A percentile compares a stretch with the other conserved stretches of the same genome.
Evolutionary conservation across 2,329 filamentous ascomycete genomes (phyloP).

Genomic region (Trichothecium sympodiale): DNA sequence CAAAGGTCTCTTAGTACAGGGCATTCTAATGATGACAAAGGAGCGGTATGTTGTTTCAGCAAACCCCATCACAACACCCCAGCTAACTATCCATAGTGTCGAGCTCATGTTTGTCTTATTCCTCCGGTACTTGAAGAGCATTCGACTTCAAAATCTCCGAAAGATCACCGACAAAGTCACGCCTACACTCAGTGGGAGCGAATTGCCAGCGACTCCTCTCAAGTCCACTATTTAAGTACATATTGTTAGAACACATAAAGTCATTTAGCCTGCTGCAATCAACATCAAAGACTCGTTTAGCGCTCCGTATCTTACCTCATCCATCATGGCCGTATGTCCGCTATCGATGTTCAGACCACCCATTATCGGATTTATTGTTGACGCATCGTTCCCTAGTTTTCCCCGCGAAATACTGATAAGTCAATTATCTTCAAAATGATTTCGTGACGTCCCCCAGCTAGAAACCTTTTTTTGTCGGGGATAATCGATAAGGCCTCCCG

Average conservation of each 20-base stretch:
- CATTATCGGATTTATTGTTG: too few species aligned
- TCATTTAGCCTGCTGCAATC: too few species aligned
- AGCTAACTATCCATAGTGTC: constrained; percentile 43
- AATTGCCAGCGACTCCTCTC: constrained; percentile 18
- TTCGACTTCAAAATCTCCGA: constrained; percentile 59
- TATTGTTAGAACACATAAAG: not conserved
- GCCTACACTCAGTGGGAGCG: constrained; percentile 39
- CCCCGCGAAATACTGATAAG: too few species aligned
- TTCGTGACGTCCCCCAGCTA: too few species aligned
- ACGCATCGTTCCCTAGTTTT: too few species aligned
- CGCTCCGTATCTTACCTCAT: too few species aligned
- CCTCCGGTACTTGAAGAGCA: constrained; percentile 65
- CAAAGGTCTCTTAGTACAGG: constrained; percentile 89
- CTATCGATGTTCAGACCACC: too few species aligned
- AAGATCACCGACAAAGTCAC: constrained; percentile 55
- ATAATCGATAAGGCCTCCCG: too few species aligned
- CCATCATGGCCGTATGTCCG: too few species aligned
- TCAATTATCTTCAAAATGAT: too few species aligned
- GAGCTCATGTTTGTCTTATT: constrained; percentile 81
- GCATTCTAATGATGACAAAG: constrained; percentile 98
- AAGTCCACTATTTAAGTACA: constrained; percentile 8
- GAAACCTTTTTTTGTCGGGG: too few species aligned
- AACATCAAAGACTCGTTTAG: too few species aligned
- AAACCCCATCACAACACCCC: not conserved
- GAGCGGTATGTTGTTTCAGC: constrained; percentile 53